Conservation (phyloP, 495 filamentous ascomycete genomes). For the Saxispiralis lemnorum region DNA sequence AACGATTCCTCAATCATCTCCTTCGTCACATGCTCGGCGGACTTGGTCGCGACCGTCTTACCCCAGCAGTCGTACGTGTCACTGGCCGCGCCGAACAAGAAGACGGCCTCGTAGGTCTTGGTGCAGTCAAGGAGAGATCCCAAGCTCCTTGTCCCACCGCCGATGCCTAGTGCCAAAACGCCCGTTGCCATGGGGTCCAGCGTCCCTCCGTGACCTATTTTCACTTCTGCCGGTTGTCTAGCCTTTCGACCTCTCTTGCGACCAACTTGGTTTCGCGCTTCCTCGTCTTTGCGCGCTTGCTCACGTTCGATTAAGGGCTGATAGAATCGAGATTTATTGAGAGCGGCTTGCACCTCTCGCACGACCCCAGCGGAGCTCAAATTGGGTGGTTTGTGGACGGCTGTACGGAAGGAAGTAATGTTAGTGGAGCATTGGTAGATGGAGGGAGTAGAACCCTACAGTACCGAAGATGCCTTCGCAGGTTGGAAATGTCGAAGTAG, state of each 20-base stretch:
- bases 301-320: conserved; percentile 52
- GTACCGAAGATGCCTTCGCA: conserved; percentile 18
- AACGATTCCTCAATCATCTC: conserved; percentile 63
- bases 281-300: conserved; percentile 23
- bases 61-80: conserved; percentile 81
- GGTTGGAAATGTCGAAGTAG: no score
- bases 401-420: conserved; percentile 26
- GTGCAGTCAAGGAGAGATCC: conserved; percentile 64
- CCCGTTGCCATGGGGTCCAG: conserved; percentile 88
- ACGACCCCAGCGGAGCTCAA: conserved; percentile 76
- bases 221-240: conserved; percentile 45
- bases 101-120: conserved; percentile 77
- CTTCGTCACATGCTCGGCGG: conserved; percentile 61
- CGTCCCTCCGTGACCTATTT: conserved; percentile 92
- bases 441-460: conserved; percentile 13
- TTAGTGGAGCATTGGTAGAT: background rate
- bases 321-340: conserved; percentile 67
- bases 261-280: conserved; percentile 28
- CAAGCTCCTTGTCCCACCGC: conserved; percentile 71
- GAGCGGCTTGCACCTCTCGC: conserved; percentile 60
- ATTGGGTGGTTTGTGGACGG: conserved; percentile 78
- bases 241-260: conserved; percentile 29
- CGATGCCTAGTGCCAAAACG: conserved; percentile 74
- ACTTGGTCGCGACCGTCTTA: conserved; percentile 54
- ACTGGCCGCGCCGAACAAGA: conserved; percentile 81